Percentiles rank a stretch among this genome's conserved stretches.
These are phyloP conservation scores for Exidia glandulosa DNA, from an alignment of 768 basidiomycete genomes.

Conservation along the genomic window DNA sequence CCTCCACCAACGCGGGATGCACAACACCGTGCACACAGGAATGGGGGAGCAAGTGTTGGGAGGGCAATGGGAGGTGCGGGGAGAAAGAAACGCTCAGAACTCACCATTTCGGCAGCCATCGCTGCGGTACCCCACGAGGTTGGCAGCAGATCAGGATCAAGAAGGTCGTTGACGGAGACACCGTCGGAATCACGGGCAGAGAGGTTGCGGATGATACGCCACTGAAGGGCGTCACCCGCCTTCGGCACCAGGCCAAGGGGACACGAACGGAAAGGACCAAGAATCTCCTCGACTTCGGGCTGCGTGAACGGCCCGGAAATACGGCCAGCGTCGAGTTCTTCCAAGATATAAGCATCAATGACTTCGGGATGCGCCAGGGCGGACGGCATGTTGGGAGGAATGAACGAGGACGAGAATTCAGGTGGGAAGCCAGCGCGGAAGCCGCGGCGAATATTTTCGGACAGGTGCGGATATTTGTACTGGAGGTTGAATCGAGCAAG, in stretches of 20 bases:
- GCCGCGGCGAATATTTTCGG: neutral
- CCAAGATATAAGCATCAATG: neutral
- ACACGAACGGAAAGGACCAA: neutral
- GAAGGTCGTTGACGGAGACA: neutral
- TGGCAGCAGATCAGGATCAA: neutral
- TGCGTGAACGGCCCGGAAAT: neutral
- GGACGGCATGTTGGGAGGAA: neutral
- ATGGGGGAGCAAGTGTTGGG: no score
- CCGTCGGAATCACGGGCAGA: neutral
- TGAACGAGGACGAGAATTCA: neutral
- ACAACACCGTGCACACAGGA: no score
- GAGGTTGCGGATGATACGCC: neutral
- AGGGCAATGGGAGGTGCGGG: no score
- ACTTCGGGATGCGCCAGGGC: neutral
- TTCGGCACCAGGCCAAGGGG: neutral
- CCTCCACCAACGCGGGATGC: no score
- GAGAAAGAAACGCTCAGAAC: neutral
- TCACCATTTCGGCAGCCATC: neutral
- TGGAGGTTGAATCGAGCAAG: neutral
- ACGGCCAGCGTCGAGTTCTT: neutral
- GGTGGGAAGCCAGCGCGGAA: neutral
- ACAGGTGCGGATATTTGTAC: neutral
- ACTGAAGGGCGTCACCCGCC: neutral
- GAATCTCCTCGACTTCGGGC: neutral
- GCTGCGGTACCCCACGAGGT: neutral